Conservation (phyloP, 2,329 filamentous ascomycete genomes). For the Didymella segeticola region DNA sequence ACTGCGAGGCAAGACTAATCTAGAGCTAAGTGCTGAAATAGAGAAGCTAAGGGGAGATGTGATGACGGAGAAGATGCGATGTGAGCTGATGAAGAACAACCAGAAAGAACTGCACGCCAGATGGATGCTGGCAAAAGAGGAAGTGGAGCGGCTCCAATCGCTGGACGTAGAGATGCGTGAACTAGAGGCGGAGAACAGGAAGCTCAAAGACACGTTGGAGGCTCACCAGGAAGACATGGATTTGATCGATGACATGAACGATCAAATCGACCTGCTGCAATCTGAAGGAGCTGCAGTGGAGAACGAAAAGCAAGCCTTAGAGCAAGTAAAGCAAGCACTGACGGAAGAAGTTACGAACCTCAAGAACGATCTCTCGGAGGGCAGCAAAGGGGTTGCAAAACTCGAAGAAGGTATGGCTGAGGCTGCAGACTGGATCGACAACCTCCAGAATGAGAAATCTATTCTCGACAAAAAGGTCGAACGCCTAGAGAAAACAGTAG, state of each 20-base stretch:
- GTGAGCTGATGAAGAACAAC: conserved; percentile 39
- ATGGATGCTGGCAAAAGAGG: conserved; percentile 32
- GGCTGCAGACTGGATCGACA: conserved; percentile 42
- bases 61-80: conserved; percentile 42
- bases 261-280: conserved; percentile 24
- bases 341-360: conserved; percentile 34
- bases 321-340: too few species aligned
- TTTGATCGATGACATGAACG: conserved; percentile 16
- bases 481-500: conserved; percentile 33
- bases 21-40: conserved; percentile 37
- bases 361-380: too few species aligned
- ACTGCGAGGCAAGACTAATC: conserved; percentile 36
- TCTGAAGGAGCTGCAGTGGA: conserved; percentile 25
- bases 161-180: conserved; percentile 37
- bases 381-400: conserved; percentile 34
- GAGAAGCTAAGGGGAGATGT: conserved; percentile 35
- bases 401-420: conserved; percentile 41
- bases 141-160: conserved; percentile 35
- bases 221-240: conserved; percentile 29
- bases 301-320: conserved; percentile 32
- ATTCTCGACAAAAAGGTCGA: conserved; percentile 29
- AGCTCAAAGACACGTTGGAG: conserved; percentile 29
- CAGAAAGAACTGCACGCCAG: conserved; percentile 40
- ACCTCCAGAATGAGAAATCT: conserved; percentile 35
- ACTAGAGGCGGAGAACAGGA: conserved; percentile 33